Evolutionary conservation across 108 stramenopile species (phyloP), one percentile per base, ranked within the genome.

Genomic region (Aureococcus anophagefferens): DNA sequence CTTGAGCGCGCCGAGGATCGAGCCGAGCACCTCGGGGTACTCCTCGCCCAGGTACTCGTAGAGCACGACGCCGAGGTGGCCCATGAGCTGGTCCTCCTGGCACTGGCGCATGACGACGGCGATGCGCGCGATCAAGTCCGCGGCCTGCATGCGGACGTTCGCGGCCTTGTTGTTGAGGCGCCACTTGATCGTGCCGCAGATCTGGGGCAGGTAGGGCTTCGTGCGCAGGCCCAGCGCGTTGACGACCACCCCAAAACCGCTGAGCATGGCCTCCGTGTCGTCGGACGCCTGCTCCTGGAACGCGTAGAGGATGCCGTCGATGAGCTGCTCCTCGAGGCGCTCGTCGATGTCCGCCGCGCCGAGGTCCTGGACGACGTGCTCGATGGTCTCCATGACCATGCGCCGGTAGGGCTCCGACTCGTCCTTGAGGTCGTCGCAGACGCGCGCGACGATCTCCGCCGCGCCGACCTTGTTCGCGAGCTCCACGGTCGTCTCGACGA

Each of bases 21-120:
- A 93, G 25, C 96, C 97, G 33, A 99, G 80, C 69, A 95, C 95
- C 74, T 95, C 92, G 0, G 95, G 97, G 71, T 94, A 98, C 72
- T 99, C 98, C 80, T 99, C 98, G 15, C 98, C 98, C 0, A 99
- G 88, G 78, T 97, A 97, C 76, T 99, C 98, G 76, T 94, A 99
- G 35, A 99, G 91, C 63, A 99, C 96, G 28, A 95, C 90, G 63
- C 98, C 97, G 72, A 99, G 81, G 79, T 98, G 97, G 34, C 96
- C 94, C 95, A 99, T 94, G 64, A 96, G 84, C 76, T 95, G 93
- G 68, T 98, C 97, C 84, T 99, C 98, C 32, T 91, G 89, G 72
- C 96, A 98, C 4, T 91, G 91, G 72, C 93, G 94, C 93, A 98
- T 93, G 28, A 97, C 94, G 62, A 92, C 89, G n/a, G 98, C 96